phyloP scores from a whole-genome alignment of 2,329 filamentous ascomycete genomes.

The Fusarium nurragi region DNA sequence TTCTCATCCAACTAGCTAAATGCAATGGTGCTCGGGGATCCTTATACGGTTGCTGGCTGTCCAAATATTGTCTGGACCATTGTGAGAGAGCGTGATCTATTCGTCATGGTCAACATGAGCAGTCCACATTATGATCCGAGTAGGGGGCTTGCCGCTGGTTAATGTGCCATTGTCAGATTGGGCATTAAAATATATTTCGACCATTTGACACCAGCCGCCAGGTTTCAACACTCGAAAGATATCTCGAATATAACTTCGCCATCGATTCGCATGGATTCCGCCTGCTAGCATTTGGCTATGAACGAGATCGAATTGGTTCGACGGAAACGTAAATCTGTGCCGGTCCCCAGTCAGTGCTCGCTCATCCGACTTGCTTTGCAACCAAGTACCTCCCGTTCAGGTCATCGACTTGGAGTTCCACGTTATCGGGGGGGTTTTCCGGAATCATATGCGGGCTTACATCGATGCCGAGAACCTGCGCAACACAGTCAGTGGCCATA shows the following conservation, averaged over 20 bases:
- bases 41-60: conserved; percentile 70
- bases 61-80: conserved; percentile 74
- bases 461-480: conserved; percentile 75
- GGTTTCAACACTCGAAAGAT: conserved; percentile 76
- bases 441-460: conserved; percentile 76
- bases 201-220: conserved; percentile 87
- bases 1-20: conserved; percentile 66
- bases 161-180: conserved; percentile 88
- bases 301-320: conserved; percentile 81
- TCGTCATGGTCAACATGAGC: conserved; percentile 14
- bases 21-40: conserved; percentile 72
- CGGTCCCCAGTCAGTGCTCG: conserved; percentile 4
- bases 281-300: conserved; percentile 78
- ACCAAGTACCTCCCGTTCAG: conserved; percentile 67
- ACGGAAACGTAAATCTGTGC: conserved; percentile 70
- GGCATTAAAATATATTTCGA: conserved; percentile 86
- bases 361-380: background rate
- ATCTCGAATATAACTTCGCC: conserved; percentile 79
- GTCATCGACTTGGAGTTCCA: conserved; percentile 78
- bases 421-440: conserved; percentile 70
- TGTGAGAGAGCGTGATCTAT: conserved; percentile 70
- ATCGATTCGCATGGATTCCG: conserved; percentile 77
- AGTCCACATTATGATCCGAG: background rate
- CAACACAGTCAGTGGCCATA: background rate
- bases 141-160: conserved; percentile 61